Conservation (phyloP, 2,329 filamentous ascomycete species). For the Nemania serpens region DNA sequence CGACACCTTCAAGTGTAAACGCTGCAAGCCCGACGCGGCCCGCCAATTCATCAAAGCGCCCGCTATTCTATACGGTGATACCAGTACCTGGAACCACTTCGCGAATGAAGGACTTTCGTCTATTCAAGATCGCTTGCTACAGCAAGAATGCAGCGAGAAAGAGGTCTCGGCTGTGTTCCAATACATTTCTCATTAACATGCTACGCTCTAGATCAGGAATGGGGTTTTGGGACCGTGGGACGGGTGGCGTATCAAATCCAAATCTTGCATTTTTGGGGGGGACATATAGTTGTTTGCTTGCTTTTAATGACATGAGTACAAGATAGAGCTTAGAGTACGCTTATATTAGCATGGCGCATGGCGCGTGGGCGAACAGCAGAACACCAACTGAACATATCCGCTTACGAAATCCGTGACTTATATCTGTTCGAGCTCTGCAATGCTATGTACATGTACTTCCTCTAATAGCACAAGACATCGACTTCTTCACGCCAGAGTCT, state of each 20-base stretch:
- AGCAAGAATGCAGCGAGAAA: constrained; percentile 78
- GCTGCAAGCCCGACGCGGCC: constrained; percentile 83
- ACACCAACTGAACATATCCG: background rate
- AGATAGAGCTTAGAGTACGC: background rate
- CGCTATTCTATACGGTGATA: constrained; percentile 96
- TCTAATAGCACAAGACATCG: too few species aligned
- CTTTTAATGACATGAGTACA: background rate
- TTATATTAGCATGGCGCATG: background rate
- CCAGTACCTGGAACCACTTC: constrained; percentile 99
- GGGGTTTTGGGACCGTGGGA: too few species aligned
- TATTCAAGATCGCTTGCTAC: constrained; percentile 88
- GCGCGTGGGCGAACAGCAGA: background rate
- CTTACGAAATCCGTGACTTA: too few species aligned
- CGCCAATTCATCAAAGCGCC: constrained; percentile 85
- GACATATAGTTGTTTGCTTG: too few species aligned
- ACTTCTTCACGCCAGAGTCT: too few species aligned
- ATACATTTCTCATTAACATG: constrained; percentile 82
- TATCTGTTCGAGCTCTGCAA: too few species aligned
- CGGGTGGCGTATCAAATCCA: too few species aligned
- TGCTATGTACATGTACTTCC: too few species aligned
- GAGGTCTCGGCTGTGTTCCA: constrained; percentile 96
- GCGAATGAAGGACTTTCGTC: constrained; percentile 76
- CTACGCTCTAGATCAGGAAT: too few species aligned
- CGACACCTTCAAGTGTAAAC: constrained; percentile 98
- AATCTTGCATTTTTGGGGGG: too few species aligned